Conservation (phyloP, 257 asterid species). For the Solanum chmielewskii region DNA sequence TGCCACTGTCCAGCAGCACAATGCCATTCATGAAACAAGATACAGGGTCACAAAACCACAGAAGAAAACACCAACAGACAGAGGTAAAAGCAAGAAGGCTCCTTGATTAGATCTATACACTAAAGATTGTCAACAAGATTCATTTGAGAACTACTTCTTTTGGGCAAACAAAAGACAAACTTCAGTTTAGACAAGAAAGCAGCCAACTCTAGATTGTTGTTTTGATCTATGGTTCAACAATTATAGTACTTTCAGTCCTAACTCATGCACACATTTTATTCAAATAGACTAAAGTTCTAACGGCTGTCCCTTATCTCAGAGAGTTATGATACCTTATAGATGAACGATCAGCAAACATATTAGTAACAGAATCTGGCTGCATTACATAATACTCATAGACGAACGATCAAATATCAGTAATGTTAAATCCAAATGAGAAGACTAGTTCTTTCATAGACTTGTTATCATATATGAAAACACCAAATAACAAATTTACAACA, state of each 20-base stretch:
- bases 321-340: background rate
- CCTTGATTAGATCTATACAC: background rate
- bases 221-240: background rate
- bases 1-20: background rate
- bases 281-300: background rate
- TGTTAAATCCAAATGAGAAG: background rate
- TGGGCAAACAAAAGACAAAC: background rate
- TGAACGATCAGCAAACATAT: background rate
- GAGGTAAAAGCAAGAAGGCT: background rate
- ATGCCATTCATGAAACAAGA: background rate
- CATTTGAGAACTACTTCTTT: background rate
- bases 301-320: background rate
- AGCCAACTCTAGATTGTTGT: background rate
- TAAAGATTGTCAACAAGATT: background rate
- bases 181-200: background rate
- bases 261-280: background rate
- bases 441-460: background rate
- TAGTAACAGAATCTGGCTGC: background rate
- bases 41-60: background rate
- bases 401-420: background rate
- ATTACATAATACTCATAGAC: background rate
- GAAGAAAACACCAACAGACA: background rate
- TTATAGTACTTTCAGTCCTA: background rate
- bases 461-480: background rate
- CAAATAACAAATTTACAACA: background rate